Percentiles rank a stretch among this genome's conserved stretches.
These are phyloP conservation scores for Vicia faba DNA, from an alignment of 306 rosid species.

Conservation along the genomic window DNA sequence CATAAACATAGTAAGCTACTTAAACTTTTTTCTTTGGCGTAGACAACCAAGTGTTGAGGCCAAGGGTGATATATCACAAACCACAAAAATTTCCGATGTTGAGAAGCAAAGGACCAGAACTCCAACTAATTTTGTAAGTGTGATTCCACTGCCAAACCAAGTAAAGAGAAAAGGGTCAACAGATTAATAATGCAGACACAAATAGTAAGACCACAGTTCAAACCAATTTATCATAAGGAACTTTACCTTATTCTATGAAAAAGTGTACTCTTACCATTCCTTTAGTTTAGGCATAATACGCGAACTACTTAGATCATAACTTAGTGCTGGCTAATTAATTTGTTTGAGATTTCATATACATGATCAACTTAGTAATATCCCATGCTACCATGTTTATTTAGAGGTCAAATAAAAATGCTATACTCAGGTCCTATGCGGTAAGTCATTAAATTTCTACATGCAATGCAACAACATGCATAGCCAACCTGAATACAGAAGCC, in stretches of 20 bases:
- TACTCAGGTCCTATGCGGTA: constrained; percentile 24
- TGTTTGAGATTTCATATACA: constrained; percentile 1
- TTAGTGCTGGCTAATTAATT: not conserved
- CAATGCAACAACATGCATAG: constrained; percentile 29
- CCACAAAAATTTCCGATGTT: constrained; percentile 96
- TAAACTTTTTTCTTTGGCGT: constrained; percentile 12
- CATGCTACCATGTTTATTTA: not conserved
- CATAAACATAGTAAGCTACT: constrained; percentile 34
- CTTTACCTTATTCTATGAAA: constrained; percentile 12
- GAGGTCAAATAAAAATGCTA: not conserved
- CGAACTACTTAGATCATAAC: not conserved
- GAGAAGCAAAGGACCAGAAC: constrained; percentile 87
- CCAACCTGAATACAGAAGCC: constrained; percentile 96
- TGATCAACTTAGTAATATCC: constrained; percentile 23
- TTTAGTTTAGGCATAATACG: not conserved
- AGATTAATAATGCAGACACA: constrained; percentile 13
- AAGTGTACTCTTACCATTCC: constrained; percentile 1
- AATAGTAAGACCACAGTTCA: constrained; percentile 10
- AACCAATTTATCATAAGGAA: constrained; percentile 23
- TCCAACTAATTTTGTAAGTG: constrained; percentile 94
- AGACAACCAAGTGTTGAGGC: constrained; percentile 26
- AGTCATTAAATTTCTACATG: constrained; percentile 19
- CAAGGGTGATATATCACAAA: constrained; percentile 44
- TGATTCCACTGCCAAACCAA: constrained; percentile 75
- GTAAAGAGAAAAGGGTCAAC: constrained; percentile 36